Evolutionary conservation across 768 basidiomycete species (phyloP), one percentile per base, ranked within the genome.

Genomic region (Rhizopogon vinicolor): DNA sequence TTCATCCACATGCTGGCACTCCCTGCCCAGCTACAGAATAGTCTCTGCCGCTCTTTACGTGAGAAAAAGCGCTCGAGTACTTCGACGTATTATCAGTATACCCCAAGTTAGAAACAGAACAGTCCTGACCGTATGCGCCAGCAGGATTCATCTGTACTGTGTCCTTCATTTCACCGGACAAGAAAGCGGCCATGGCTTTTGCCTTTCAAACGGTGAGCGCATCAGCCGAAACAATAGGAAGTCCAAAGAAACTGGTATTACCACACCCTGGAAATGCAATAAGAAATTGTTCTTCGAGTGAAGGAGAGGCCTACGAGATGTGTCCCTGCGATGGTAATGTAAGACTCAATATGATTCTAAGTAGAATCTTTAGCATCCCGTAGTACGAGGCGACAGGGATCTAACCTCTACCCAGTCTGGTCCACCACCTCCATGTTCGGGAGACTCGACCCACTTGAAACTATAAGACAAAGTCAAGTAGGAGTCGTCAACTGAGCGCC

Each of bases 401-500:
- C 72, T 52, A 58, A 91, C 92, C 77, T 98, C 95, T 12, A 96
- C 93, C 96, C 96, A 98, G 28, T 82, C 74, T 7, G 83, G 73
- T 2, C 95, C 96, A 13, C 93, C 96, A 2, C 79, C 78, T 7
- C 93, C 94, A 59, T 87, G 84, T 42, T 78, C 73, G 8, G 86
- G 85, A 1, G 92, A 90, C 72, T 98, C 96, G 0, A 96, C 95
- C 96, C 96, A 99, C 75, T 97, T 96, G 64, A 95, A 81, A 67
- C 93, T 95, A 56, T 1, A 18, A 19, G 14, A 52, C 18, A 19
- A 40, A 33, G 31, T 42, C 3, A 54, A 39, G 44, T 53, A 62
- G 52, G 61, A 58, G 44, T 29, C 44, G 13, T 28, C 10, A 6
- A n/a, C 9, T 7, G 4, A 18, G 1, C 2, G 7, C 54, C 25